Evolutionary conservation across 768 basidiomycete genomes (phyloP).

Genomic region (Lentinula sp.): DNA sequence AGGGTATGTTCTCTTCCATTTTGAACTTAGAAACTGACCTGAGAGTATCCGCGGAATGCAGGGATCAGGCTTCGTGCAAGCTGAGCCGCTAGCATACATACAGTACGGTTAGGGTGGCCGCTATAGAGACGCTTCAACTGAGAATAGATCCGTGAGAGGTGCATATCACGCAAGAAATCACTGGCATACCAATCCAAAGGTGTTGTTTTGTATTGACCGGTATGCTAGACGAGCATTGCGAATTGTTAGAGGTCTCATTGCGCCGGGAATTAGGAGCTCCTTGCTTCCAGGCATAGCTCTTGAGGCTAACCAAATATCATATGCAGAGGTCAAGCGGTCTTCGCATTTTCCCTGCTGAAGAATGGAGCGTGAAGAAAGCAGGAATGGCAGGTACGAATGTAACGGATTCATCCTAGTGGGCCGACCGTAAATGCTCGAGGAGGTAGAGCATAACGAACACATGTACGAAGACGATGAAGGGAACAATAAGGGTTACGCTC

Average conservation of each 20-base stretch:
- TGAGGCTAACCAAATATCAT: constrained; percentile 56
- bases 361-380: background rate
- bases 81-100: constrained; percentile 67
- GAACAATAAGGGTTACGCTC: background rate
- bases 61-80: constrained; percentile 71
- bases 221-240: constrained; percentile 53
- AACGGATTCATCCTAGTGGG: background rate
- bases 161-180: background rate
- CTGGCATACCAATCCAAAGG: constrained; percentile 45
- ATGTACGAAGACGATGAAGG: background rate
- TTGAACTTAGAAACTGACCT: constrained; percentile 31
- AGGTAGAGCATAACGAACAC: background rate
- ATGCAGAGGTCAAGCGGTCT: constrained; percentile 12
- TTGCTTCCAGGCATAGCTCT: constrained; percentile 42
- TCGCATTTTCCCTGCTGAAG: constrained; percentile 5
- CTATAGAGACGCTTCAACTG: constrained; percentile 38
- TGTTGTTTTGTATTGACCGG: constrained; percentile 45
- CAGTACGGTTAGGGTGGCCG: constrained; percentile 62
- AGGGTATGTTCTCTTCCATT: background rate
- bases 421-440: background rate
- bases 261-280: constrained; percentile 54
- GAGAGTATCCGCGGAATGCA: constrained; percentile 80
- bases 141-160: background rate
- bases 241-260: constrained; percentile 56
- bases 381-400: background rate